Conservation (phyloP, 2,329 filamentous ascomycete species). For the Zymoseptoria passerinii region DNA sequence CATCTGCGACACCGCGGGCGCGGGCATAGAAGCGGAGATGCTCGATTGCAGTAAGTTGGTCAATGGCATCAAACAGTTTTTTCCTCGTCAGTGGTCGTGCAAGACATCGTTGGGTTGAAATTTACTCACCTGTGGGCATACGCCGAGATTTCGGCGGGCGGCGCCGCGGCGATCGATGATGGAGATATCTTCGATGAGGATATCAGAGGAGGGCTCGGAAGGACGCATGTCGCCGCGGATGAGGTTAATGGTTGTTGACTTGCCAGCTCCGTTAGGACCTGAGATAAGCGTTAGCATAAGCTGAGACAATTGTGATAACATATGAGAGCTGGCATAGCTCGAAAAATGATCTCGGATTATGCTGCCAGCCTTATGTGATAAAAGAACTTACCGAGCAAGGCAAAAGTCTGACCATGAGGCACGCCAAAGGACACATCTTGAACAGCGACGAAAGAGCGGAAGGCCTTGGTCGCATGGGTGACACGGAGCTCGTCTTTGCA, state of each 20-base stretch:
- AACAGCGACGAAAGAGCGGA: conserved; percentile 69
- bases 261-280: conserved; percentile 68
- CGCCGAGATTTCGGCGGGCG: conserved; percentile 72
- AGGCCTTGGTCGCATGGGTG: conserved; percentile 70
- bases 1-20: conserved; percentile 66
- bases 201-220: conserved; percentile 60
- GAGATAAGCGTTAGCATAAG: neutral
- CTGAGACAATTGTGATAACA: neutral
- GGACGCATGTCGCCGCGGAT: conserved; percentile 83
- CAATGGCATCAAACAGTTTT: conserved; percentile 62
- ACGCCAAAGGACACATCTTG: conserved; percentile 77
- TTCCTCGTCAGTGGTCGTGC: too few relatives aligned
- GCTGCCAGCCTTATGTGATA: neutral
- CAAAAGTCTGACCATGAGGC: conserved; percentile 72
- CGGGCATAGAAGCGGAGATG: conserved; percentile 83
- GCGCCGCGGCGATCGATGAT: conserved; percentile 63
- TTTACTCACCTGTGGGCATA: conserved; percentile 53
- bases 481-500: conserved; percentile 66
- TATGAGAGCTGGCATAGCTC: too few relatives aligned
- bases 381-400: conserved; percentile 42
- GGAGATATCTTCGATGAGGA: conserved; percentile 70
- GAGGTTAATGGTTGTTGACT: conserved; percentile 79
- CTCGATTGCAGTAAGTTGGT: conserved; percentile 81
- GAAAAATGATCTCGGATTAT: too few relatives aligned
- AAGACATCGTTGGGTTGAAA: too few relatives aligned